Conservation (phyloP, 768 basidiomycete genomes). For the Boletus fagicola region DNA sequence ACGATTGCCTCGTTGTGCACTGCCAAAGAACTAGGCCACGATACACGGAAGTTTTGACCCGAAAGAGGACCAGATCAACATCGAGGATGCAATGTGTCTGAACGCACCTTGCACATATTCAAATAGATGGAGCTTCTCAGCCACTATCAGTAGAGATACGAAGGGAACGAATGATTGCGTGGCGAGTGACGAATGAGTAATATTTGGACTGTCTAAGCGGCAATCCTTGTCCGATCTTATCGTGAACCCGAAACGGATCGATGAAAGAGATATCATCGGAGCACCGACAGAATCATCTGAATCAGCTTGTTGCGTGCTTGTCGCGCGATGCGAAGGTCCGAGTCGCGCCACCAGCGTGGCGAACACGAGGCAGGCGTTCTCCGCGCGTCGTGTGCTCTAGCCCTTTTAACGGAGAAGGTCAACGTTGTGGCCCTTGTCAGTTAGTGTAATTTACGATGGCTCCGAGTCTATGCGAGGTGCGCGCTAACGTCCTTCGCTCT, state of each 20-base stretch:
- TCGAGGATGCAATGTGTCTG: slow-evolving; percentile 30
- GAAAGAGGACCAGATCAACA: slow-evolving; percentile 18
- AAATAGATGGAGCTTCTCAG: slow-evolving; percentile 29
- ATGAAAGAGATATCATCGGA: slow-evolving; percentile 15
- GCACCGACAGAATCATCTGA: neutral
- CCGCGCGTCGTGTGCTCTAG: slow-evolving; percentile 6
- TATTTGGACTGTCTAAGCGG: neutral
- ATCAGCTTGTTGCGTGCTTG: slow-evolving; percentile 3
- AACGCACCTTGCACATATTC: slow-evolving; percentile 19
- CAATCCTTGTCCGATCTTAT: slow-evolving; percentile 17
- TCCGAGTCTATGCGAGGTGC: slow-evolving; percentile 31
- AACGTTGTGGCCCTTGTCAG: slow-evolving; percentile 5
- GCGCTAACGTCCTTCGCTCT: slow-evolving; percentile 6
- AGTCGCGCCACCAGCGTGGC: slow-evolving; percentile 21
- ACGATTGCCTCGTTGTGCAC: slow-evolving; percentile 28
- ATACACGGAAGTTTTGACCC: slow-evolving; percentile 13
- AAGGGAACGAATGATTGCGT: slow-evolving; percentile 11
- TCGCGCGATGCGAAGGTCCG: slow-evolving; percentile 3
- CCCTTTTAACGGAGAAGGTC: slow-evolving; percentile 10
- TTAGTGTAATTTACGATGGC: slow-evolving; percentile 26
- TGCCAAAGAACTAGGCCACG: slow-evolving; percentile 17
- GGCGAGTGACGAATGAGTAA: neutral
- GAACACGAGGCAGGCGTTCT: slow-evolving; percentile 24
- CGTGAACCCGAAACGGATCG: slow-evolving; percentile 8
- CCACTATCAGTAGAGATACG: slow-evolving; percentile 21